Evolutionary conservation across 306 rosid genomes (phyloP).

Genomic region (Citrullus colocynthis): DNA sequence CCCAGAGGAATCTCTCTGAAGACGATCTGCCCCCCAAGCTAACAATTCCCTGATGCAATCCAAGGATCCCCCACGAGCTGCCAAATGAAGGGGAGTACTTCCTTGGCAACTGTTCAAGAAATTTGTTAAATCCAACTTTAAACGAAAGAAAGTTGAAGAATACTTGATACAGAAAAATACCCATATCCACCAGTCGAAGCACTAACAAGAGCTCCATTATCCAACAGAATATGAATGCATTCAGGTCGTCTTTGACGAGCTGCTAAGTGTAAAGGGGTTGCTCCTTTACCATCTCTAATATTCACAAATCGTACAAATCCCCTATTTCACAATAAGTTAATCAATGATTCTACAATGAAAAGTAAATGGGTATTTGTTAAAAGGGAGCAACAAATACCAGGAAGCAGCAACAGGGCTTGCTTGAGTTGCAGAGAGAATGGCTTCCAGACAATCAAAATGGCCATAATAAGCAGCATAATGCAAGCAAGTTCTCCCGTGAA

Average conservation of each 20-base stretch:
- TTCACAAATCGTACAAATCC: slow-evolving; percentile 91
- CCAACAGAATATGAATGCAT: slow-evolving; percentile 67
- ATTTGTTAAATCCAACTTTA: slow-evolving; percentile 12
- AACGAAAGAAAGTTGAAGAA: slow-evolving; percentile 7
- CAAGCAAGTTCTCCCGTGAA: slow-evolving; percentile 78
- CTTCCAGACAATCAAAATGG: slow-evolving; percentile 71
- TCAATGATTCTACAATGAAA: background rate
- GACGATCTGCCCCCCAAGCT: slow-evolving; percentile 98
- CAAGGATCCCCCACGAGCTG: slow-evolving; percentile 88
- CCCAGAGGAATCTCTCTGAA: slow-evolving; percentile 91
- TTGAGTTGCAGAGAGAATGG: slow-evolving; percentile 71
- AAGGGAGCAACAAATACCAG: slow-evolving; percentile 29
- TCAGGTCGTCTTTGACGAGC: slow-evolving; percentile 74
- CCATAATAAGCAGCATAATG: slow-evolving; percentile 90
- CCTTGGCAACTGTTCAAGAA: slow-evolving; percentile 63
- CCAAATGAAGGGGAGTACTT: slow-evolving; percentile 92
- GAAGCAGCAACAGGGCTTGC: slow-evolving; percentile 84
- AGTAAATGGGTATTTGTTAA: background rate
- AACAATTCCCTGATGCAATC: slow-evolving; percentile 76
- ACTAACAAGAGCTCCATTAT: slow-evolving; percentile 79
- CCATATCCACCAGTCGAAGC: slow-evolving; percentile 86
- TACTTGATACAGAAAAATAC: slow-evolving; percentile 20
- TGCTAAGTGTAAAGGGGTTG: slow-evolving; percentile 92
- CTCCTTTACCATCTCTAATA: slow-evolving; percentile 79
- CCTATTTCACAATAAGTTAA: slow-evolving; percentile 26